Evolutionary conservation across 1,284 basidiomycete genomes (phyloP).

Genomic region (Ceratobasidium sp.): DNA sequence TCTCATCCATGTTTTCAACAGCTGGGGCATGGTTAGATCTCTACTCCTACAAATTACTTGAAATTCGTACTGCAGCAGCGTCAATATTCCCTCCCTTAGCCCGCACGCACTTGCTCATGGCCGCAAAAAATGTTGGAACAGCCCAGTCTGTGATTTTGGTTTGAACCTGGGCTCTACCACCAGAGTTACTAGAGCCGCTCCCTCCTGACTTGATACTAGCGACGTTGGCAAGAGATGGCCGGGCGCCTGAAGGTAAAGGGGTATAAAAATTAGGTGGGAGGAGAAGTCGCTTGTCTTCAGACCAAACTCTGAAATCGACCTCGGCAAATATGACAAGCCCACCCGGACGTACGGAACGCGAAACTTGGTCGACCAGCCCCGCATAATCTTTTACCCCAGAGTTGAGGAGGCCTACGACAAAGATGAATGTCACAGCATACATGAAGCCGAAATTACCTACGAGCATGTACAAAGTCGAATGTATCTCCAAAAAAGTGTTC

Average conservation of each 20-base stretch:
- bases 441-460: conserved; percentile 59
- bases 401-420: conserved; percentile 30
- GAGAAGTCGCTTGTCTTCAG: conserved; percentile 57
- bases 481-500: conserved; percentile 74
- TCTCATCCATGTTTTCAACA: conserved; percentile 26
- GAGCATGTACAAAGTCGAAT: conserved; percentile 75
- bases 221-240: background rate
- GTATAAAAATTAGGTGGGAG: conserved; percentile 45
- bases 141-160: conserved; percentile 14
- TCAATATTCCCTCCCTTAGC: conserved; percentile 37
- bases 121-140: conserved; percentile 10
- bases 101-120: conserved; percentile 26
- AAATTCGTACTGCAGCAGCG: conserved; percentile 8
- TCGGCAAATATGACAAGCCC: conserved; percentile 72
- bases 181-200: background rate
- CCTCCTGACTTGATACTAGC: background rate
- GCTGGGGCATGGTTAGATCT: background rate
- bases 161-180: background rate
- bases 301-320: conserved; percentile 70
- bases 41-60: background rate
- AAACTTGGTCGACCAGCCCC: conserved; percentile 69
- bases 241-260: background rate
- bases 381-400: conserved; percentile 71
- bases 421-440: conserved; percentile 54
- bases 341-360: conserved; percentile 68